Conservation (phyloP, 768 basidiomycete species). For the Strobilomyces dryophilus region DNA sequence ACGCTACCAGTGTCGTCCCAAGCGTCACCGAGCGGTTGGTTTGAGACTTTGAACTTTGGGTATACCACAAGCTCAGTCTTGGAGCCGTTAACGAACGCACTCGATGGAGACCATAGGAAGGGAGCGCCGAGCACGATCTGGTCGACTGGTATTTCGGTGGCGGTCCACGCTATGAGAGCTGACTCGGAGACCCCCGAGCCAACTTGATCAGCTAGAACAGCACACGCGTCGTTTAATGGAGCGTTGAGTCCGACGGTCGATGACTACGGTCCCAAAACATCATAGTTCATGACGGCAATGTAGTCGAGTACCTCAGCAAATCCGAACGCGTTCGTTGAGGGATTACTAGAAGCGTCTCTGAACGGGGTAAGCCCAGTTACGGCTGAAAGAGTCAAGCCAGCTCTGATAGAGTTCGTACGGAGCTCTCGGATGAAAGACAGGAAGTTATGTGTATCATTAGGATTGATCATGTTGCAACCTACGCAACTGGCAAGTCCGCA, state of each 20-base stretch:
- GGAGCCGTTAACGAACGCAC: conserved; percentile 36
- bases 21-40: conserved; percentile 47
- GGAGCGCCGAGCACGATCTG: conserved; percentile 79
- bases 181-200: conserved; percentile 80
- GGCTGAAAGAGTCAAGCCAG: conserved; percentile 63
- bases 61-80: conserved; percentile 39
- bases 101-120: conserved; percentile 58
- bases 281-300: conserved; percentile 65
- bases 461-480: conserved; percentile 58
- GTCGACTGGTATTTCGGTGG: conserved; percentile 65
- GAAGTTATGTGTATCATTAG: conserved; percentile 70
- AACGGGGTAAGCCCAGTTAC: conserved; percentile 69
- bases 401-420: conserved; percentile 45
- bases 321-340: conserved; percentile 61
- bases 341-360: conserved; percentile 50
- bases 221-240: conserved; percentile 75
- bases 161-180: conserved; percentile 67
- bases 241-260: conserved; percentile 71
- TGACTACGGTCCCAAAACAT: conserved; percentile 52
- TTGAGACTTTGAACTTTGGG: conserved; percentile 44
- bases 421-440: conserved; percentile 71
- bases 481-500: conserved; percentile 53
- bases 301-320: conserved; percentile 71
- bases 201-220: conserved; percentile 46
- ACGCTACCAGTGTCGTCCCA: conserved; percentile 48